Base-by-base conservation (phyloP, 2,329 filamentous ascomycete species). In the Talaromyces islandicus region DNA sequence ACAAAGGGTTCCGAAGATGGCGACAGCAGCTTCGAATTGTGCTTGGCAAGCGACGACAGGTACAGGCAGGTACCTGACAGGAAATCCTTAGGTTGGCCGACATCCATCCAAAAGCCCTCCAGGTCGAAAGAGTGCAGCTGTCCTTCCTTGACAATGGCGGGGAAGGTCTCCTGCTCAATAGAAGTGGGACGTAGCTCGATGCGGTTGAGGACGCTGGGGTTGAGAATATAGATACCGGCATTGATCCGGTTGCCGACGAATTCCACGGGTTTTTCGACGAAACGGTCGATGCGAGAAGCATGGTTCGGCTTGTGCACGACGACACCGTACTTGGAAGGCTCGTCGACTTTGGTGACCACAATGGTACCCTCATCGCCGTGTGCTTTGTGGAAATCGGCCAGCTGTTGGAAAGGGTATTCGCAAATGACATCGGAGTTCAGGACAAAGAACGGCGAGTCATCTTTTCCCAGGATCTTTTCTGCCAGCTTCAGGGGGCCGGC, bases 201-300 rank as follows among this genome's bases (percentile, higher is more conserved):
- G 75, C 93, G 90, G 67, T 88, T 82, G 62, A 99, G 86, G 46
- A 97, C 87, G 56, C 88, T 92, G 54, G 92, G 92, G 83, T 97
- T 97, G 71, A 97, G 84, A 70, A 97, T 96, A 83, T 97, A 97
- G 79, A 97, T 91, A 79, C 94, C 94, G 68, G 93, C 94, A 71
- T 97, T 97, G 84, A 97, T 97, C 66, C 93, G 90, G 85, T 97
- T 97, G 70, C 93, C 93, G 61, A 97, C 93, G 73, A 97, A 97
- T 80, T 97, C 91, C 74, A 97, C 91, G 41, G 93, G 93, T 84
- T 99, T 99, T 86, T 99, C 93, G 68, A 99, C 94, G 81, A 99
- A 99, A 68, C 94, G 92, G 79, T 99, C 94, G 77, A 99, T 97
- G 73, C 90, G 87, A 53, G 91, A 91, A 58, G 90, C 80, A 79